phyloP scores from a whole-genome alignment of 257 asterid genomes.

The Gentiana dahurica region DNA sequence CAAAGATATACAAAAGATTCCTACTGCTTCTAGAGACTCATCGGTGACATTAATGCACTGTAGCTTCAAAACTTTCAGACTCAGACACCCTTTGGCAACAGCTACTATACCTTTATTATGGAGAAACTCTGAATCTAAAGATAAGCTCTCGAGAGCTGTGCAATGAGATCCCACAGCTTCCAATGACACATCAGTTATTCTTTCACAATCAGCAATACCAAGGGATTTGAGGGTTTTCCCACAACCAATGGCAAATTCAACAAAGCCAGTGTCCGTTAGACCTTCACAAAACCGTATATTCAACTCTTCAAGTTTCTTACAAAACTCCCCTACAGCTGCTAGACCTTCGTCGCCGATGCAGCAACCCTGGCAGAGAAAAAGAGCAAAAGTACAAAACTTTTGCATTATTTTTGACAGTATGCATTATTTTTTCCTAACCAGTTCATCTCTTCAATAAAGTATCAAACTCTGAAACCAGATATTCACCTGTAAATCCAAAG shows the following conservation, averaged over 20 bases:
- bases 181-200: conserved; percentile 59
- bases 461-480: conserved; percentile 4
- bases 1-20: conserved; percentile 45
- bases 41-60: conserved; percentile 66
- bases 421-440: not conserved
- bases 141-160: conserved; percentile 56
- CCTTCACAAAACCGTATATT: conserved; percentile 87
- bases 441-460: not conserved
- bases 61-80: conserved; percentile 59
- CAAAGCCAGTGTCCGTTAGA: conserved; percentile 64
- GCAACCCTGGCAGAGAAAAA: conserved; percentile 53
- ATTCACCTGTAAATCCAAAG: conserved; percentile 79
- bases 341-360: conserved; percentile 79
- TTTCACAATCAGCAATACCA: conserved; percentile 78
- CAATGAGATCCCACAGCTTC: conserved; percentile 82
- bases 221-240: conserved; percentile 67
- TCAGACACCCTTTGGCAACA: conserved; percentile 60
- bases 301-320: conserved; percentile 66
- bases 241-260: conserved; percentile 49
- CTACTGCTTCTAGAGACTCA: conserved; percentile 62
- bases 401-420: too few relatives aligned
- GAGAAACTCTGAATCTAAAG: conserved; percentile 66
- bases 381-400: conserved; percentile 2
- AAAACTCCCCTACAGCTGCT: conserved; percentile 68
- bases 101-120: conserved; percentile 65